Evolutionary conservation across 768 basidiomycete genomes (phyloP), one percentile per base, ranked within the genome.

Genomic region (Lactarius akahatsu): DNA sequence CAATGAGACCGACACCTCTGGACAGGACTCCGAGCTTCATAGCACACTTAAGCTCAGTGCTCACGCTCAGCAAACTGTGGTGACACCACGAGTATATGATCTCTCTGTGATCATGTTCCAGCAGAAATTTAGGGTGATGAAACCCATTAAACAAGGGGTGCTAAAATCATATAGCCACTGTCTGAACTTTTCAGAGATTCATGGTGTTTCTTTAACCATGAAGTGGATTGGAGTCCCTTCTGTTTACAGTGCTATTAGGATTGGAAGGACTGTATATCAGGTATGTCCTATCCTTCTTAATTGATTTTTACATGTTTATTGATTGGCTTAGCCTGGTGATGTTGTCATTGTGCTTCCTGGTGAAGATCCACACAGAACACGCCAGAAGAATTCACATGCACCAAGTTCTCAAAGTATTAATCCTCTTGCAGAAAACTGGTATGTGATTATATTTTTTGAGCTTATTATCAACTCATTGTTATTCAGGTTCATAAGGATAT

Each of bases 401-500:
- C 74, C 76, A 41, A 76, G 75, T 18, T 78, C 85, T 2, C 79
- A 80, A 57, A 86, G 85, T 8, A 68, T 74, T 0, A 91, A 90
- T 67, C 73, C 75, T 4, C 81, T 86, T 45, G 87, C 83, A 26
- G 86, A 88, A 65, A 79, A 80, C 54, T 92, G 90, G 90, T 89
- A 74, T 59, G 80, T 69, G 5, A n/a, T n/a, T 52, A 10, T n/a
- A 57, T 64, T 34, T 34, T 9, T 28, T 30, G 23, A 18, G 6
- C 8, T 54, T 18, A 34, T 28, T 32, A 30, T 28, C 7, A 54
- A 26, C 23, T 18, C 32, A 16, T 16, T 47, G 18, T 63, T 18
- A 4, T 34, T 15, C 36, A 92, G 90, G 90, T 92, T 92, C 71
- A 84, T 84, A 58, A 81, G 78, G n/a, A 87, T 91, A 50, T 80